Evolutionary conservation across 768 basidiomycete genomes (phyloP).

Genomic region (Russula dissimulans): DNA sequence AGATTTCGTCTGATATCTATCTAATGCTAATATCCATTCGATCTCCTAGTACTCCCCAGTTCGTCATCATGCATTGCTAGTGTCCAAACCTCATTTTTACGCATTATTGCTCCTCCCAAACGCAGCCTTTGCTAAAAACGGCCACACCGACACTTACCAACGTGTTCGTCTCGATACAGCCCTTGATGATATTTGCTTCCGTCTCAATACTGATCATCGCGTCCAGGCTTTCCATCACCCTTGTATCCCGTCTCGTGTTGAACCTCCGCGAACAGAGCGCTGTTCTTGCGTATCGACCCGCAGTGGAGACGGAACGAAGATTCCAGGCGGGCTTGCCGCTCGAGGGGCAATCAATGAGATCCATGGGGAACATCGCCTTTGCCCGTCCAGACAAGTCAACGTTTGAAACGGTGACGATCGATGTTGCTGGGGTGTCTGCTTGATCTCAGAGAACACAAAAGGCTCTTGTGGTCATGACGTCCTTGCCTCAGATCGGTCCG

Average conservation of each 20-base stretch:
- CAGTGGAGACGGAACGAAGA: slow-evolving; percentile 2
- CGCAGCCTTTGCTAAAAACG: slow-evolving; percentile 1
- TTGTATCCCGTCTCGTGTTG: slow-evolving; percentile 12
- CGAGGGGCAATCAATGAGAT: not conserved
- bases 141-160: slow-evolving; percentile 4
- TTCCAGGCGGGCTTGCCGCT: not conserved
- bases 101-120: not conserved
- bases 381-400: not conserved
- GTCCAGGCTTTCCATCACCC: slow-evolving; percentile 4
- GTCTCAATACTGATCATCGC: not conserved
- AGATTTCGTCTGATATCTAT: not conserved
- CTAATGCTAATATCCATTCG: not conserved
- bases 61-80: not conserved
- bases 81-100: not conserved
- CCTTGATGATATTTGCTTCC: not conserved
- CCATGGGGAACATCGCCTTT: not conserved
- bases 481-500: no score
- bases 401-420: not conserved
- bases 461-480: no score
- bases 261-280: slow-evolving; percentile 5
- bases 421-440: not conserved
- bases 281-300: not conserved
- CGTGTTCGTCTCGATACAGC: slow-evolving; percentile 3
- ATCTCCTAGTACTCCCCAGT: slow-evolving; percentile 6
- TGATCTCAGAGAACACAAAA: not conserved